Conservation (phyloP, 2,329 filamentous ascomycete genomes). For the Colletotrichum sp. region DNA sequence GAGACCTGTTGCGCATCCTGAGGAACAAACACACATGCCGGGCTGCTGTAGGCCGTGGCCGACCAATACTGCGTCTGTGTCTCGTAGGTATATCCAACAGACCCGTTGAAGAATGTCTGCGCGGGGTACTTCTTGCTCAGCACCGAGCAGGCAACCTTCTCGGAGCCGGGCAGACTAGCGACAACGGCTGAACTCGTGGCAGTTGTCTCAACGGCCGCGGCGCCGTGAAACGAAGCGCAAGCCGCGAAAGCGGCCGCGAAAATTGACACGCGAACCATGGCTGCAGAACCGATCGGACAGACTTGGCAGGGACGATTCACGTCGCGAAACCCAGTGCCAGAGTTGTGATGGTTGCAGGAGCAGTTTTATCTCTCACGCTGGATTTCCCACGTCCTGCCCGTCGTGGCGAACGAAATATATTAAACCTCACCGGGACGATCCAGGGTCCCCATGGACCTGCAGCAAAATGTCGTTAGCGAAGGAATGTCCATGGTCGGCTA, state of each 20-base stretch:
- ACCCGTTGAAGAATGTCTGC: neutral
- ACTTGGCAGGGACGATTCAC: neutral
- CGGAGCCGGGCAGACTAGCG: neutral
- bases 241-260: neutral
- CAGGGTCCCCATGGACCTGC: neutral
- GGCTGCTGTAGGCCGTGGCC: neutral
- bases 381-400: neutral
- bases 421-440: neutral
- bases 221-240: neutral
- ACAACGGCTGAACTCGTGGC: neutral
- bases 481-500: neutral
- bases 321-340: neutral
- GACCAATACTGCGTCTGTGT: constrained; percentile 14
- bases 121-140: neutral
- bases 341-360: neutral
- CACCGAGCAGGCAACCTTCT: neutral
- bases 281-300: neutral
- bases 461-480: neutral
- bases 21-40: constrained; percentile 31
- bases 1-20: constrained; percentile 25
- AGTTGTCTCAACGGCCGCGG: neutral
- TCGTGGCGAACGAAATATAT: neutral
- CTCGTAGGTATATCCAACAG: constrained; percentile 4
- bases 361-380: neutral
- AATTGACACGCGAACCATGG: neutral